phyloP scores from a whole-genome alignment of 345 rosid genomes.

The Brassica carinata region DNA sequence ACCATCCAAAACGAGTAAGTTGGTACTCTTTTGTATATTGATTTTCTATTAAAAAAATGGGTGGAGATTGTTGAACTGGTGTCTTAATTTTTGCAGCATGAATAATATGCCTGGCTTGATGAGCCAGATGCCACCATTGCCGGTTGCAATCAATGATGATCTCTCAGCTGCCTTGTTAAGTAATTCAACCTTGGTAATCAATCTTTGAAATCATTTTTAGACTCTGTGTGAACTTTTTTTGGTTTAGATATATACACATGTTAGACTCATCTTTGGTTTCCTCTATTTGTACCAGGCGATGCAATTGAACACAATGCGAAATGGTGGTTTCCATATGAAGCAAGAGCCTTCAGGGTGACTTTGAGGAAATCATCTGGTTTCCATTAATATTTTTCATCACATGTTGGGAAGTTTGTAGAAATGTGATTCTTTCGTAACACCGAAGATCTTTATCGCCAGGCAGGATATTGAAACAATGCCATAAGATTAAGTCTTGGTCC shows the following conservation, averaged over 20 bases:
- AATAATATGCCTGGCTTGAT: constrained; percentile 77
- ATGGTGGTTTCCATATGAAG: constrained; percentile 32
- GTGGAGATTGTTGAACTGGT: constrained; percentile 21
- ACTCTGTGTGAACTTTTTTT: background rate
- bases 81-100: constrained; percentile 58
- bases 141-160: constrained; percentile 62
- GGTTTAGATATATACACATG: background rate
- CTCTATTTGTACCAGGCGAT: constrained; percentile 12
- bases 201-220: background rate
- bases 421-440: constrained; percentile 25
- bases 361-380: no score
- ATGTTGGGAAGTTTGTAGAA: constrained; percentile 30
- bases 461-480: constrained; percentile 6
- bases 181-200: constrained; percentile 52
- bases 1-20: constrained; percentile 79
- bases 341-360: constrained; percentile 35
- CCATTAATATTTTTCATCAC: background rate
- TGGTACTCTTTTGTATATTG: constrained; percentile 17
- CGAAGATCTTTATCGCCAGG: background rate
- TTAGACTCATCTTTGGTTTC: constrained; percentile 15
- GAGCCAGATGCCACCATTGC: constrained; percentile 92
- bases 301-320: constrained; percentile 26
- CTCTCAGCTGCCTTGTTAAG: constrained; percentile 65
- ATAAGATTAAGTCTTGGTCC: constrained; percentile 9
- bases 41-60: constrained; percentile 10